A percentile compares a stretch with the other conserved stretches of the same genome.
Evolutionary conservation across 208 protist species (phyloP).

Genomic region (Acanthamoeba healyi): DNA sequence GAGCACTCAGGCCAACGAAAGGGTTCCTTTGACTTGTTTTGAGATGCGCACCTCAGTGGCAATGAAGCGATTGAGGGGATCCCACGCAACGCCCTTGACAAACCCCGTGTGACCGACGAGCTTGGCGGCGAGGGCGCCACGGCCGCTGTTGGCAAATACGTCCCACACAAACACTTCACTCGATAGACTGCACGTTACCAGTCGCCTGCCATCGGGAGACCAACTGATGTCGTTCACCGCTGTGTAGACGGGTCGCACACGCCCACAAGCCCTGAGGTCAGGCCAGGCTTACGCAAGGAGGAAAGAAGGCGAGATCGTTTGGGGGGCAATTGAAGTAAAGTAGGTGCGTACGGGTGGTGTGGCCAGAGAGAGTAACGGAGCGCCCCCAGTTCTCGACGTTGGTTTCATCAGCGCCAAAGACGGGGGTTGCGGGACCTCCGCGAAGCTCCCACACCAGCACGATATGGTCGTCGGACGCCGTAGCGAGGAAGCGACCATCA

Average conservation of each 20-base stretch:
- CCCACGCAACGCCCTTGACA: slow-evolving; percentile 69
- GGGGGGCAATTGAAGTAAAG: too few species aligned
- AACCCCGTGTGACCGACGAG: slow-evolving; percentile 51
- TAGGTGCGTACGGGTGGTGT: slow-evolving; percentile 22
- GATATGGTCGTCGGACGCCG: slow-evolving; percentile 79
- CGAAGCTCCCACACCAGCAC: slow-evolving; percentile 80
- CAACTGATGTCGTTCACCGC: slow-evolving; percentile 60
- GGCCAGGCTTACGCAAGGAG: too few species aligned
- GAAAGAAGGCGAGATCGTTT: too few species aligned
- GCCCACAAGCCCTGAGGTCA: background rate
- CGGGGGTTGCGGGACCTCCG: background rate
- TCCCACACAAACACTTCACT: slow-evolving; percentile 69
- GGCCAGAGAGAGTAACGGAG: slow-evolving; percentile 35
- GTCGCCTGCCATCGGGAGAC: slow-evolving; percentile 41
- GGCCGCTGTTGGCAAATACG: background rate
- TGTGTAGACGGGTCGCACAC: background rate
- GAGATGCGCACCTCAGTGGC: slow-evolving; percentile 17
- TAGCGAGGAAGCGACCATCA: slow-evolving; percentile 82
- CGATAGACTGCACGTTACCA: slow-evolving; percentile 48
- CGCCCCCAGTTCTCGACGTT: slow-evolving; percentile 71
- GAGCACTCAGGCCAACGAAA: too few species aligned
- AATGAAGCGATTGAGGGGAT: slow-evolving; percentile 40
- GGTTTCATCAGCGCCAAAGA: slow-evolving; percentile 56
- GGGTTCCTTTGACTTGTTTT: background rate
- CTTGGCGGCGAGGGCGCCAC: background rate